Conservation (phyloP, 768 basidiomycete genomes). For the Pseudohyphozyma bogoriensis region DNA sequence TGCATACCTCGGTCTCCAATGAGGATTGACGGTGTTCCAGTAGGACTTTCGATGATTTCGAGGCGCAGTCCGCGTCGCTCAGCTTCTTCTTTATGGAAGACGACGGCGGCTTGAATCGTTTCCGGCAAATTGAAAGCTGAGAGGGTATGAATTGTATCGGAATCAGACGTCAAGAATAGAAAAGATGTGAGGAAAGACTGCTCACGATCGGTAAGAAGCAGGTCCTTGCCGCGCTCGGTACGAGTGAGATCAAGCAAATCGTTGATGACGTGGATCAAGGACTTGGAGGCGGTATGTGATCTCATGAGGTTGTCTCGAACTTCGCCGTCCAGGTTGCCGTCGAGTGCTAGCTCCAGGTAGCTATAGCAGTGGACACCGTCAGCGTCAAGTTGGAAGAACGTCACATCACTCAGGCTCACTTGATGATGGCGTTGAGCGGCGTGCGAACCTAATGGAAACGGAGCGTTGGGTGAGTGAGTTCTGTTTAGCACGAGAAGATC, state of each 20-base stretch:
- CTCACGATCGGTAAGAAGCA: slow-evolving; percentile 47
- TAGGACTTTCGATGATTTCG: slow-evolving; percentile 44
- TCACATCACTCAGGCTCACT: no score
- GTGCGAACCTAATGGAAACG: slow-evolving; percentile 52
- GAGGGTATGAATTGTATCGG: slow-evolving; percentile 49
- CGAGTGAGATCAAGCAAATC: slow-evolving; percentile 70
- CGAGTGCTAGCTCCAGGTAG: slow-evolving; percentile 69
- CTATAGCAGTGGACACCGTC: slow-evolving; percentile 35
- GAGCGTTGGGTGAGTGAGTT: no score
- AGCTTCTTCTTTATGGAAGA: slow-evolving; percentile 58
- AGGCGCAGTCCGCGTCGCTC: slow-evolving; percentile 53
- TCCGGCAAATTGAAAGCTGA: slow-evolving; percentile 57
- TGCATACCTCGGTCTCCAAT: slow-evolving; percentile 55
- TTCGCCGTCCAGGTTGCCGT: slow-evolving; percentile 60
- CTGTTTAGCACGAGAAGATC: background rate
- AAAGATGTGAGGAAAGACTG: background rate
- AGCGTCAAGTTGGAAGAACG: background rate
- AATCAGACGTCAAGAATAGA: background rate
- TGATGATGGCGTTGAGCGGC: slow-evolving; percentile 73
- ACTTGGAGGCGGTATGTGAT: slow-evolving; percentile 67
- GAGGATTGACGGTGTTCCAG: slow-evolving; percentile 50
- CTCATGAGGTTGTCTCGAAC: slow-evolving; percentile 62
- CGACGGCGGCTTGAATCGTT: slow-evolving; percentile 54
- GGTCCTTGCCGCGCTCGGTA: slow-evolving; percentile 63
- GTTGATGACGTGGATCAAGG: slow-evolving; percentile 70